These are phyloP conservation scores for Adansonia rubrostipa DNA, from an alignment of 441 rosid genomes.

Conservation along the genomic window DNA sequence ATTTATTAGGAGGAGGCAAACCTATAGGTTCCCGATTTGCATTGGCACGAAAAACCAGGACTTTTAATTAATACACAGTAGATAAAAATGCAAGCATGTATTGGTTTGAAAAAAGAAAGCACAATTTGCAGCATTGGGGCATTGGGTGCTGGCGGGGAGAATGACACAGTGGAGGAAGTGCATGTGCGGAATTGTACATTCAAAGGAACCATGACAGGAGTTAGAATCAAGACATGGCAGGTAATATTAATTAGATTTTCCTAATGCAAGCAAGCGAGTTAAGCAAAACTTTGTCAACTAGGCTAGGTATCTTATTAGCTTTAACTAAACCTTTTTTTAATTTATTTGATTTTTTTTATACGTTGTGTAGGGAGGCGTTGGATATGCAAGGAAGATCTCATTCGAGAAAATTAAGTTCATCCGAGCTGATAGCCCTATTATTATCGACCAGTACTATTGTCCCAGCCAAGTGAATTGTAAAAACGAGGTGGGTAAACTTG, in stretches of 20 bases:
- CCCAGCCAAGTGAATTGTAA: slow-evolving; percentile 23
- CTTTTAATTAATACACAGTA: no score
- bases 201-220: slow-evolving; percentile 38
- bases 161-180: slow-evolving; percentile 41
- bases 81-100: not conserved
- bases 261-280: not conserved
- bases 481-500: slow-evolving; percentile 27
- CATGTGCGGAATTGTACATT: slow-evolving; percentile 41
- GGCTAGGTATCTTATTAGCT: not conserved
- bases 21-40: not conserved
- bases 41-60: not conserved
- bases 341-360: not conserved
- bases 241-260: not conserved
- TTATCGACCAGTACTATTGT: slow-evolving; percentile 38
- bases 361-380: slow-evolving; percentile 34
- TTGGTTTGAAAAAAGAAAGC: not conserved
- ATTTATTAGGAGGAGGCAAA: no score
- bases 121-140: slow-evolving; percentile 37
- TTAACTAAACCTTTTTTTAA: not conserved
- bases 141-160: slow-evolving; percentile 35
- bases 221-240: slow-evolving; percentile 40
- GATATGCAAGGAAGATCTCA: slow-evolving; percentile 44
- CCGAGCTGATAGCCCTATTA: slow-evolving; percentile 35
- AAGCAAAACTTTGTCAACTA: not conserved
- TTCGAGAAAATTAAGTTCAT: slow-evolving; percentile 36